phyloP scores from a whole-genome alignment of 441 rosid genomes.

The Croton setiger region DNA sequence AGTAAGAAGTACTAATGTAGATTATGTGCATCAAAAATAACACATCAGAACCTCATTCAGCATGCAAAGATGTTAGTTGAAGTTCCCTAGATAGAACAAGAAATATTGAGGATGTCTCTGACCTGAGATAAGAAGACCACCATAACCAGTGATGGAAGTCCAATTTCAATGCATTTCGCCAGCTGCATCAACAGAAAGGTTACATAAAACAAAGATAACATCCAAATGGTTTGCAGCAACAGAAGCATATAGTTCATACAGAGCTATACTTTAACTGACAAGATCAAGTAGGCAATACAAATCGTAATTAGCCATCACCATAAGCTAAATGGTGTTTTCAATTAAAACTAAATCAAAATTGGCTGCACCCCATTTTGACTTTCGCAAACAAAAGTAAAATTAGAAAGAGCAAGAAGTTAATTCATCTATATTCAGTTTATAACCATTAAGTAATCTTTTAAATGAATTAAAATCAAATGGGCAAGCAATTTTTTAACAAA shows the following conservation, averaged over 20 bases:
- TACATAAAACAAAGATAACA: not conserved
- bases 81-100: not conserved
- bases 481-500: not conserved
- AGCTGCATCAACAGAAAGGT: constrained; percentile 36
- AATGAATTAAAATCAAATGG: not conserved
- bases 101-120: constrained; percentile 12
- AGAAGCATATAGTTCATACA: not conserved
- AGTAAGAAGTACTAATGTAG: not conserved
- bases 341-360: not conserved
- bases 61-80: not conserved
- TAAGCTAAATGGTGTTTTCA: not conserved
- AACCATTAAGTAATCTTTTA: not conserved
- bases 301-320: not conserved
- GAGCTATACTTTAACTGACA: not conserved
- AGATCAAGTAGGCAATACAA: not conserved
- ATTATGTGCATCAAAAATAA: not conserved
- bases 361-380: not conserved
- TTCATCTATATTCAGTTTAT: too few species aligned
- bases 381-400: not conserved
- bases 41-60: not conserved
- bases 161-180: constrained; percentile 77
- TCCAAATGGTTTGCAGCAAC: not conserved
- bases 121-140: constrained; percentile 76
- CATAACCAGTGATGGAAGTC: constrained; percentile 69
- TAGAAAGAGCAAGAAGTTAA: not conserved